Evolutionary conservation across 495 filamentous ascomycete genomes (phyloP), one percentile per base, ranked within the genome.

Genomic region (Aspergillus taichungensis): DNA sequence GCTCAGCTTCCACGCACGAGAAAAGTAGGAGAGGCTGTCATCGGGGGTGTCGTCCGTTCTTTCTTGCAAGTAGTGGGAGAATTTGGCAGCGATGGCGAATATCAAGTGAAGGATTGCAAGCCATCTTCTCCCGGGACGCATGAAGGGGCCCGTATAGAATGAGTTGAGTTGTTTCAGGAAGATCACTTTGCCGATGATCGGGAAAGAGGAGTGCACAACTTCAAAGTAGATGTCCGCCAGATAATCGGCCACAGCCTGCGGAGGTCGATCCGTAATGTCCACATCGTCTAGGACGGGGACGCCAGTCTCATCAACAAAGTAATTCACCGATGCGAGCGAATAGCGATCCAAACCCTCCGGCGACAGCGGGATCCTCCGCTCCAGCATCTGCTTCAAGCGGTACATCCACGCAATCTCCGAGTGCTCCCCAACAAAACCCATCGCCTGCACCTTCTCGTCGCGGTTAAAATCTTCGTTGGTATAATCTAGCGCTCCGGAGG

Each of bases 331-430:
- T 32, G 64, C 58, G 7, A 69, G 56, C 6, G 65, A 56, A 28
- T 53, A 50, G 12, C 50, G 59, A 51, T 61, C 54, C 32, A 43
- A 28, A 4, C 13, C 38, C 27, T 66, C 57, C 43, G 42, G 24
- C 30, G 49, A 27, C 27, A 38, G 50, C 0, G 42, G 40, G 27
- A 13, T 47, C 11, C 50, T 52, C 24, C 58, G 52, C n/a, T 66
- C 62, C 13, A 72, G 57, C 8, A 61, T 53, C 37, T 60, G 59
- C 50, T 68, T 65, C 38, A 72, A 54, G 54, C 66, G 60, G 56
- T 76, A 75, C 31, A 83, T 61, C 81, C 81, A 84, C 37, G 67
- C 64, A 13, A 81, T 63, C 42, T 80, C 78, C 3, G 79, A 83
- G 40, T 75, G 78, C 47, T 79, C 80, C 28, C 81, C 81, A 36